These are phyloP conservation scores for Moelleriella libera DNA, from an alignment of 2,329 filamentous ascomycete species.

Conservation along the genomic window DNA sequence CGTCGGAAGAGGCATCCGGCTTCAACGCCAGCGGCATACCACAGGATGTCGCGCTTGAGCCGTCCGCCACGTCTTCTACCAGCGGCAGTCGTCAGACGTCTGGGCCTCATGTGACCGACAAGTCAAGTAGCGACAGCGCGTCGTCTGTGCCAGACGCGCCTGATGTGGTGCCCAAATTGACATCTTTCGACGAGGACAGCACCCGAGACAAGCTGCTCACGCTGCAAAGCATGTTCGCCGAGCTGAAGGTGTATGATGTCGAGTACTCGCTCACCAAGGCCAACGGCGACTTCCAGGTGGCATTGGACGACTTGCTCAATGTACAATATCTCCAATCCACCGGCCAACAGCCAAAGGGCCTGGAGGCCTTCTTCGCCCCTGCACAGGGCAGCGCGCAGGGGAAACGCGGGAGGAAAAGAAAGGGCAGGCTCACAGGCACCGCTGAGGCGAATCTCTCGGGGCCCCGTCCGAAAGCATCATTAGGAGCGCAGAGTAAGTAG, in stretches of 20 bases:
- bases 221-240: constrained; percentile 59
- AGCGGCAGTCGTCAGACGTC: constrained; percentile 14
- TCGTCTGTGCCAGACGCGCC: constrained; percentile 10
- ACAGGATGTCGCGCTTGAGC: constrained; percentile 9
- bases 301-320: constrained; percentile 71
- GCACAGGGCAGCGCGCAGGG: constrained; percentile 14
- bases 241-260: constrained; percentile 51
- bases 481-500: not conserved
- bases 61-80: constrained; percentile 10
- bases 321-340: constrained; percentile 62
- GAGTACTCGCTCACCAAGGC: constrained; percentile 52
- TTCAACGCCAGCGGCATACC: constrained; percentile 69
- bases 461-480: constrained; percentile 5
- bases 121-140: constrained; percentile 12
- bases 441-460: constrained; percentile 6
- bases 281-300: constrained; percentile 49
- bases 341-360: constrained; percentile 49
- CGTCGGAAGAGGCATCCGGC: constrained; percentile 53
- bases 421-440: constrained; percentile 13
- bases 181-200: constrained; percentile 25
- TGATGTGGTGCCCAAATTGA: constrained; percentile 14
- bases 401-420: constrained; percentile 26
- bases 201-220: constrained; percentile 47
- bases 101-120: constrained; percentile 11
- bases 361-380: constrained; percentile 66